Base-by-base conservation (phyloP, 805 yeast genomes). In the Metschnikowia cerradonensis region DNA sequence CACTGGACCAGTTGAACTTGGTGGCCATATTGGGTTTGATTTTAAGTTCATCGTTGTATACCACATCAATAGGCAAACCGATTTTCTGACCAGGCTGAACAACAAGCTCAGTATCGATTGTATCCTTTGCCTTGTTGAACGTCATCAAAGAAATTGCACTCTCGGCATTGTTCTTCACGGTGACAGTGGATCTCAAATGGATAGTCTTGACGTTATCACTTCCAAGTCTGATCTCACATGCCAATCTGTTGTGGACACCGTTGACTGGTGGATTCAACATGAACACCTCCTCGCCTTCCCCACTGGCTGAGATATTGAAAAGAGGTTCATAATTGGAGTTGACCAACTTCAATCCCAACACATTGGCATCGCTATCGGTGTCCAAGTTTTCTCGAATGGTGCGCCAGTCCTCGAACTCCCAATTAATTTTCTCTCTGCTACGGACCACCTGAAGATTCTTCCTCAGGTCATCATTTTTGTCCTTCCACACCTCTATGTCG, bases 341-440 rank as follows among this genome's bases (percentile, higher is more conserved):
- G 2, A 79, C 41, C 22, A 91, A 66, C 41, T 76, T 73, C n/a
- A 91, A 74, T 0, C 87, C 90, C 31, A 92, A 67, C 3, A 76
- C 70, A 42, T 82, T 84, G n/a, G 73, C 75, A 17, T 78, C 80
- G 39, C 77, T 81, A 49, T 86, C 86, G 3, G 86, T 80, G 53
- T 81, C 84, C 50, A 91, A 70, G 49, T 83, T 82, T 61, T 92
- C 96, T 66, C 99, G 83, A 22, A 90, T 79, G 31, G 77, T 77
- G 54, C 88, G 77, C 97, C 98, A 94, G 63, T 92, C 97, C 60
- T 91, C 96, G 71, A 95, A 95, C 38, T 90, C 83, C 97, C 98
- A 94, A 0, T 88, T 86, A 4, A 80, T 64, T 3, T 67, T 66
- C 4, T 79, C 81, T 1, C 79, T 79, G 47, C 82, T 74, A 37